Evolutionary conservation across 1,284 basidiomycete species (phyloP), one percentile per base, ranked within the genome.

Genomic region (Moesziomyces sp.): DNA sequence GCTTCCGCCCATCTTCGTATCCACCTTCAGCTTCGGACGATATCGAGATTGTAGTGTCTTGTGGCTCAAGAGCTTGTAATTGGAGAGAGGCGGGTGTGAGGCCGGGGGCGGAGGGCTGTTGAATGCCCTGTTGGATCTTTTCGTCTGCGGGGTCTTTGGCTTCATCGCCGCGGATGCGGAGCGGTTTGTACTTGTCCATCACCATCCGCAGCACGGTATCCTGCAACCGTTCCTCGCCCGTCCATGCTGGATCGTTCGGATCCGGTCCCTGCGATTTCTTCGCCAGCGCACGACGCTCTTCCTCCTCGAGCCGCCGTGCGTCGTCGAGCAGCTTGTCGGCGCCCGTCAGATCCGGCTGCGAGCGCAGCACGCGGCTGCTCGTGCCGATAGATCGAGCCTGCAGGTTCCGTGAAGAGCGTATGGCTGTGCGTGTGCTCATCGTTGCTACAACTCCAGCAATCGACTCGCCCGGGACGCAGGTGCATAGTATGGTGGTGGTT

Each of bases 181-280:
- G 45, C 1, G 80, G 80, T 35, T 81, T 79, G 56, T 82, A 77
- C 53, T 80, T 82, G 68, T 82, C 79, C 67, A 79, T 74, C n/a
- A 82, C 59, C 79, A 82, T 81, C 3, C 80, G 75, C 16, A 79
- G 60, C 3, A 82, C 74, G 0, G 77, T 75, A 46, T 79, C 77
- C 46, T 81, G 74, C 0, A 80, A 42, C 0, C 79, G 58, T 46
- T 82, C 80, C 11, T 81, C 77, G 23, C 79, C 80, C 3, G 76
- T 75, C 79, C 80, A 81, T 9, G 72, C 43, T 3, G 73, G 68
- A 58, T 78, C 78, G 26, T 59, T 62, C 3, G 74, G 65, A 30
- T 73, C 70, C 8, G 47, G 65, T 7, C 1, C 2, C 1, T 45
- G 48, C 2, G 52, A 24, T 1, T 42, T 18, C 0, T 16, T 9